Evolutionary conservation across 2,329 filamentous ascomycete species (phyloP), one percentile per base, ranked within the genome.

Genomic region (Geosmithia putterillii): DNA sequence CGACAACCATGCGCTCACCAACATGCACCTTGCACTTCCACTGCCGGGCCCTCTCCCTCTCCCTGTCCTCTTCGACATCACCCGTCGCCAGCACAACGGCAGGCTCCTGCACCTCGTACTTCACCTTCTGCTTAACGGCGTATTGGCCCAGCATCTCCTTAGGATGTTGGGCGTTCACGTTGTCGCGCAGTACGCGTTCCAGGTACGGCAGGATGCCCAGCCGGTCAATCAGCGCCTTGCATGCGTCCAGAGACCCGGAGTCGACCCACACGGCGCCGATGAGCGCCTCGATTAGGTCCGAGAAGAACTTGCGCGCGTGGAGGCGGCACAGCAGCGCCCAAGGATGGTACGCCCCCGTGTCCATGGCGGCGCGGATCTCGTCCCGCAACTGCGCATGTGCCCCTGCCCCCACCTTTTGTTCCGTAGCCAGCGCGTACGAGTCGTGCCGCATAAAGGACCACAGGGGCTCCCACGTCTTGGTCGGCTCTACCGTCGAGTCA

Each of bases 251-350:
- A 1, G 73, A 70, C 0, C 83, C 83, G 0, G 71, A 84, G 57
- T 96, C 92, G 18, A 95, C 67, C 68, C 84, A 95, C 0, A 95
- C 71, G 0, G 88, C 89, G 0, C 86, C 90, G 0, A 96, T 60
- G 0, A 94, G 57, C 25, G 77, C 76, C 63, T 96, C 90, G 9
- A 95, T 69, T 7, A 95, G 63, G 57, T 95, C 89, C 0, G 83
- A 90, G 60, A 83, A 82, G 59, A 86, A 84, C 55, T 95, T 95
- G 15, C 76, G 76, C 0, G 80, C 71, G 14, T 72, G 69, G 1
- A 94, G 65, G 0, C 73, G 69, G 0, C 78, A 68, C 1, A 96
- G 73, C 0, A 78, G 60, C 2, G 74, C 67, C 90, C 90, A 96
- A 0, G 90, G 92, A 54, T 89, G 94, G 15, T 65, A 59, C 0